A percentile compares a stretch with the other conserved stretches of the same genome.
phyloP scores from a whole-genome alignment of 495 filamentous ascomycete species.

The Podospora conica region DNA sequence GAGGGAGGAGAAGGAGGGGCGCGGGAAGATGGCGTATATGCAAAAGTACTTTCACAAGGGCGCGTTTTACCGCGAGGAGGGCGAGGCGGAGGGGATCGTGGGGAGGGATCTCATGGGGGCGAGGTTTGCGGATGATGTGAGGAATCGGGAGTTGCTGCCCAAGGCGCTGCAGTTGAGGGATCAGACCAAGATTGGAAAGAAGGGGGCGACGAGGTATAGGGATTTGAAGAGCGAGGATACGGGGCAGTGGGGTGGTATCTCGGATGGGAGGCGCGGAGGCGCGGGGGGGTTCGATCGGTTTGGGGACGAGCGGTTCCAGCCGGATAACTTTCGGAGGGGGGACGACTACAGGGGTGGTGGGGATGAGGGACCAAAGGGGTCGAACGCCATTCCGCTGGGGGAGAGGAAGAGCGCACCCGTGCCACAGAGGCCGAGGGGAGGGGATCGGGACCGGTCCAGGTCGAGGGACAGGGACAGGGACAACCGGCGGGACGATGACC shows the following conservation, averaged over 20 bases:
- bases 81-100: slow-evolving; percentile 64
- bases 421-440: slow-evolving; percentile 30
- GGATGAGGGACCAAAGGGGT: slow-evolving; percentile 43
- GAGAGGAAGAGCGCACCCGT: slow-evolving; percentile 42
- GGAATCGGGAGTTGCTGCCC: slow-evolving; percentile 73
- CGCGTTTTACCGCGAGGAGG: slow-evolving; percentile 85
- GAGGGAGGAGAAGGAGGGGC: slow-evolving; percentile 76
- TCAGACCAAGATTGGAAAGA: slow-evolving; percentile 88
- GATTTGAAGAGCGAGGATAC: slow-evolving; percentile 93
- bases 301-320: slow-evolving; percentile 65
- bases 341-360: slow-evolving; percentile 21
- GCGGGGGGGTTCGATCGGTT: slow-evolving; percentile 40
- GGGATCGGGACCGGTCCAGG: slow-evolving; percentile 21
- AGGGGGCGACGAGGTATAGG: slow-evolving; percentile 82
- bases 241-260: slow-evolving; percentile 65
- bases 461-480: slow-evolving; percentile 19
- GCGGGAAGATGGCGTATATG: slow-evolving; percentile 85
- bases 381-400: slow-evolving; percentile 55
- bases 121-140: slow-evolving; percentile 70
- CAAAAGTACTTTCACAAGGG: slow-evolving; percentile 97
- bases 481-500: slow-evolving; percentile 19
- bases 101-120: slow-evolving; percentile 75
- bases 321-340: slow-evolving; percentile 49
- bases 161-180: slow-evolving; percentile 92
- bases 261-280: slow-evolving; percentile 44